phyloP scores from a whole-genome alignment of 352 stramenopile species.

The Proteromonas lacertae region DNA sequence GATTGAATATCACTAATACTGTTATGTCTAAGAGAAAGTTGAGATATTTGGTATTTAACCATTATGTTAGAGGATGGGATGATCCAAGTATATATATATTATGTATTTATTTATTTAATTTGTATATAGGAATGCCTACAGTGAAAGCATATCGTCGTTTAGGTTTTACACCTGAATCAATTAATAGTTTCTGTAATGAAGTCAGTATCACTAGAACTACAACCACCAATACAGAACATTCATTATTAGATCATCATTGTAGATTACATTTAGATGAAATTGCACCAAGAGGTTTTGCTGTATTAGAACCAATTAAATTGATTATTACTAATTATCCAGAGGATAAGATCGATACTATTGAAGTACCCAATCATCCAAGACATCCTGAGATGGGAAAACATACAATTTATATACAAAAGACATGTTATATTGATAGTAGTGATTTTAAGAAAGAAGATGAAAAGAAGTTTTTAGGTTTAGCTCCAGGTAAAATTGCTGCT shows the following conservation, averaged over 20 bases:
- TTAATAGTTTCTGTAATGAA: slow-evolving; percentile 28
- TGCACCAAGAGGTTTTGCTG: slow-evolving; percentile 21
- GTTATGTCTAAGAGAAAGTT: slow-evolving; percentile 74
- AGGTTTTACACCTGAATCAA: slow-evolving; percentile 19
- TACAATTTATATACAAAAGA: slow-evolving; percentile 17
- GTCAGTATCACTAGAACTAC: slow-evolving; percentile 34
- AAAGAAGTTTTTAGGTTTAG: slow-evolving; percentile 22
- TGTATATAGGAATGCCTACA: too few species aligned
- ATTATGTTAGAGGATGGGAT: slow-evolving; percentile 51
- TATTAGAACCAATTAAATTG: slow-evolving; percentile 27
- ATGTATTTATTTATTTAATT: slow-evolving; percentile 12
- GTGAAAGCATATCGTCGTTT: slow-evolving; percentile 41
- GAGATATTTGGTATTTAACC: slow-evolving; percentile 53
- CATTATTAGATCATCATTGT: slow-evolving; percentile 24
- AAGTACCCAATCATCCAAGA: slow-evolving; percentile 18
- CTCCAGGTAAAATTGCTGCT: slow-evolving; percentile 36
- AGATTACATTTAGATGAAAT: slow-evolving; percentile 23
- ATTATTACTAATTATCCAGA: slow-evolving; percentile 25
- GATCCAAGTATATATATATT: too few species aligned
- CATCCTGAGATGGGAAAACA: slow-evolving; percentile 15
- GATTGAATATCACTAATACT: slow-evolving; percentile 66
- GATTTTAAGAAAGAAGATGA: slow-evolving; percentile 26
- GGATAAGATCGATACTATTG: slow-evolving; percentile 2
- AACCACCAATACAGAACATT: slow-evolving; percentile 29
- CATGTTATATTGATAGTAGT: slow-evolving; percentile 20